phyloP scores from a whole-genome alignment of 768 basidiomycete species.

The Leccinum ochraceum region DNA sequence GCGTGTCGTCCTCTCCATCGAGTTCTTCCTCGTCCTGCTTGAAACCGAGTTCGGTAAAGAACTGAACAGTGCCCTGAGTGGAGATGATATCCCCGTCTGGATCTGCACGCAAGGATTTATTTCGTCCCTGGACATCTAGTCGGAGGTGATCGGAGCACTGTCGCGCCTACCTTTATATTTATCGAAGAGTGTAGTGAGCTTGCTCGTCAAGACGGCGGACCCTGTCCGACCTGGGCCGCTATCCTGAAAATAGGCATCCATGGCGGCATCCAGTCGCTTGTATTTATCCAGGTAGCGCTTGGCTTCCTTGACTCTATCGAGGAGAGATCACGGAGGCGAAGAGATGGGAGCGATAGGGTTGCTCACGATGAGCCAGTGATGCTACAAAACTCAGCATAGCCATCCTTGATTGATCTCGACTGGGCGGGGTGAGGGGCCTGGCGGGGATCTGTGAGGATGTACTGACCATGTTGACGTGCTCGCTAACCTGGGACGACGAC shows the following conservation, averaged over 20 bases:
- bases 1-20: slow-evolving; percentile 73
- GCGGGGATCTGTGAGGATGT: not conserved
- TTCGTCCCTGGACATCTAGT: not conserved
- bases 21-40: slow-evolving; percentile 49
- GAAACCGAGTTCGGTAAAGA: slow-evolving; percentile 47
- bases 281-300: slow-evolving; percentile 68
- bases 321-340: slow-evolving; percentile 3
- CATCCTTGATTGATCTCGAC: slow-evolving; percentile 40
- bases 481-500: slow-evolving; percentile 7
- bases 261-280: slow-evolving; percentile 68
- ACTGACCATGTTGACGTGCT: slow-evolving; percentile 25
- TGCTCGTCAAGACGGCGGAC: slow-evolving; percentile 48
- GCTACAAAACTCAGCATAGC: slow-evolving; percentile 57
- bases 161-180: slow-evolving; percentile 58
- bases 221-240: slow-evolving; percentile 9
- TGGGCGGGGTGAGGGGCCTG: slow-evolving; percentile 5
- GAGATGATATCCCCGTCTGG: slow-evolving; percentile 61
- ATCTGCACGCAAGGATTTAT: slow-evolving; percentile 40
- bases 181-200: slow-evolving; percentile 59
- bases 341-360: not conserved
- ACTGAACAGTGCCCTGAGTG: slow-evolving; percentile 76
- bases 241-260: slow-evolving; percentile 73
- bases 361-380: slow-evolving; percentile 76
- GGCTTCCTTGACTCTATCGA: slow-evolving; percentile 51
- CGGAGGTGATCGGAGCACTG: slow-evolving; percentile 6